Base-by-base conservation (phyloP, 2,329 filamentous ascomycete species). In the Diaporthe citriasiana region DNA sequence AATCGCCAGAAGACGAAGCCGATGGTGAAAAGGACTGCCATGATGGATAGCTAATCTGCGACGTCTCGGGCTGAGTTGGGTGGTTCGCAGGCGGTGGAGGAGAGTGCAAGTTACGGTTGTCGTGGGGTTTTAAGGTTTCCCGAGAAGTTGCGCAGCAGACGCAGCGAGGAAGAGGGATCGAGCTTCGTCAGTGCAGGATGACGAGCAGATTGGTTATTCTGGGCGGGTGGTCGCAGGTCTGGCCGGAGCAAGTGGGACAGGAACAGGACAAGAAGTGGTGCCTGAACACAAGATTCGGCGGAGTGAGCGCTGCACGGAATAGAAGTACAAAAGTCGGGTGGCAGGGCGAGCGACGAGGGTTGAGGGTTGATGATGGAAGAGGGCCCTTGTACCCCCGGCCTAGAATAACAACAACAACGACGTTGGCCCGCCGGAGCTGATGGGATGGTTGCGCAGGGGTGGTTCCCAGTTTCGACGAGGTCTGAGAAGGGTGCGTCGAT, bases 1-100 rank as follows among this genome's bases (percentile, higher is more conserved):
- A 92, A 87, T 78, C 91, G 89, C 85, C 88, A 91, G 78, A 88
- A 89, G 82, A 89, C 85, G 83, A 93, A 93, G 77, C 91, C 84
- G 76, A 92, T 80, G 77, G 89, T 90, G 83, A 91, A 92, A 57
- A 92, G 76, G n/a, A 75, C 65, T 17, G 74, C 51, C 91, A 93
- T 92, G 77, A 79, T 84, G 83, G 77, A 78, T 78, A 50, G 19
- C n/a, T 66, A 7, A 51, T 66, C 25, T 72, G 73, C 68, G 17
- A 40, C 25, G 33, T 15, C 63, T 68, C 12, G 27, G n/a, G n/a
- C n/a, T 50, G 60, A n/a, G 30, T 50, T 40, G 9, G 45, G 47
- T 68, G 63, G 47, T 51, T 38, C 53, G 40, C 45, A 55, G 13
- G 47, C 19, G 13, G 22, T 25, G 22, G 15, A 22, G 50, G 27